Base-by-base conservation (phyloP, 805 yeast species). In the Blastobotrys americana region DNA sequence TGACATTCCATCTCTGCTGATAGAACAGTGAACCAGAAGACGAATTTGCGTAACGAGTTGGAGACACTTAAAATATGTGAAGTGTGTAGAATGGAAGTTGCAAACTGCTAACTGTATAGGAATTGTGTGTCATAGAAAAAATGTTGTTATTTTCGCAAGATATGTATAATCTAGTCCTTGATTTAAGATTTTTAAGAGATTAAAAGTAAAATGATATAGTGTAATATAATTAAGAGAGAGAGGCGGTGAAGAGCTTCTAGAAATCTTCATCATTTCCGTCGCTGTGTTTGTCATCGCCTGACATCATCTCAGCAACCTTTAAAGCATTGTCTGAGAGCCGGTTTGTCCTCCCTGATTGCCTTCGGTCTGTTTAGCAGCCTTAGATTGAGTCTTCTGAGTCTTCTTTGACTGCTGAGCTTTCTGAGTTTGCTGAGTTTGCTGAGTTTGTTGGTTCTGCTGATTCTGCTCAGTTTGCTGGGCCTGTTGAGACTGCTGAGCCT, bases 281-380 rank as follows among this genome's bases (percentile, higher is more conserved):
- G n/a, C n/a, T n/a, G n/a, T n/a, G n/a, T n/a, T n/a, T n/a, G n/a
- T n/a, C n/a, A n/a, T n/a, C n/a, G n/a, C n/a, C n/a, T n/a, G 41
- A 6, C 22, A 16, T 15, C 21, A 16, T 10, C 31, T 25, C 31
- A 25, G 31, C 8, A 25, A 8, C 10, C 31, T 25, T 25, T 25
- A 25, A 25, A 25, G 31, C 10, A 8, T 25, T 8, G 31, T 25
- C 31, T 25, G 31, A 13, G 31, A 13, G 13, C 31, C 31, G 13
- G 31, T 25, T 25, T 25, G 31, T 25, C 37, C 34, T 22, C 13
- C 42, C 15, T 43, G 44, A 25, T 20, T 39, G 18, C 44, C 35
- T 27, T 6, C 35, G 16, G 6, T 39, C 10, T 16, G 17, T 8
- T 35, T 10, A n/a, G 34, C 21, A 42, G n/a, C n/a, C n/a, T n/a